Conservation (phyloP, 371 early-diverging fungal species). For the Coemansia sp. region DNA sequence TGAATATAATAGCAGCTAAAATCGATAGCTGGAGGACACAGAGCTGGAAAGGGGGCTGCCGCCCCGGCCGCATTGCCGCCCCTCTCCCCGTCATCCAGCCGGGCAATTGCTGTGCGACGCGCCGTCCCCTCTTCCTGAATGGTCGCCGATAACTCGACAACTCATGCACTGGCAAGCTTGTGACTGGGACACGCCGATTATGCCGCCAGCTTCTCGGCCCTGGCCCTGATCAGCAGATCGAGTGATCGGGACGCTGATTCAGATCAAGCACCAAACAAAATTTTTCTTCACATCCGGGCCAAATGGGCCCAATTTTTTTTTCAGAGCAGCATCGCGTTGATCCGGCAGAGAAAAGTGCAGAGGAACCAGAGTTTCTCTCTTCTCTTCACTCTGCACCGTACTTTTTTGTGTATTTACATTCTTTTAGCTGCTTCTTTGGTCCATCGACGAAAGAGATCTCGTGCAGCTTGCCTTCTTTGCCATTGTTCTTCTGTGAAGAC, state of each 20-base stretch:
- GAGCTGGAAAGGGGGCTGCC: too few relatives aligned
- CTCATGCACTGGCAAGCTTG: neutral
- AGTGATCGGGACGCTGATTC: neutral
- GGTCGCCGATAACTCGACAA: neutral
- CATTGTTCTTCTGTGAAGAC: neutral
- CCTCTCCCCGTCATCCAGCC: too few relatives aligned
- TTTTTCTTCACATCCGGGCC: constrained; percentile 1
- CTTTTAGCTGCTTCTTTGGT: neutral
- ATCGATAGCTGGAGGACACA: neutral
- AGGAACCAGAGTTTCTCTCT: constrained; percentile 1
- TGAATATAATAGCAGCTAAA: neutral
- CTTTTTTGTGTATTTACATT: constrained; percentile 3
- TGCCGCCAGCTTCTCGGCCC: neutral
- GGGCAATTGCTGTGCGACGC: too few relatives aligned
- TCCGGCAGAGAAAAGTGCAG: constrained; percentile 4
- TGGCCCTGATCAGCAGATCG: neutral
- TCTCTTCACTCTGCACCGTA: constrained; percentile 1
- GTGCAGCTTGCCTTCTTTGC: neutral
- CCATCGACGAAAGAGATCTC: neutral
- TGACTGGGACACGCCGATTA: neutral
- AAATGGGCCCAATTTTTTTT: neutral
- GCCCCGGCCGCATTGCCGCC: too few relatives aligned
- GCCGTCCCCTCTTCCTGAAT: too few relatives aligned
- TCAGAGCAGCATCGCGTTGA: neutral
- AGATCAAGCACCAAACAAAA: neutral